Conservation (phyloP, 768 basidiomycete species). For the Pholiota microspora region DNA sequence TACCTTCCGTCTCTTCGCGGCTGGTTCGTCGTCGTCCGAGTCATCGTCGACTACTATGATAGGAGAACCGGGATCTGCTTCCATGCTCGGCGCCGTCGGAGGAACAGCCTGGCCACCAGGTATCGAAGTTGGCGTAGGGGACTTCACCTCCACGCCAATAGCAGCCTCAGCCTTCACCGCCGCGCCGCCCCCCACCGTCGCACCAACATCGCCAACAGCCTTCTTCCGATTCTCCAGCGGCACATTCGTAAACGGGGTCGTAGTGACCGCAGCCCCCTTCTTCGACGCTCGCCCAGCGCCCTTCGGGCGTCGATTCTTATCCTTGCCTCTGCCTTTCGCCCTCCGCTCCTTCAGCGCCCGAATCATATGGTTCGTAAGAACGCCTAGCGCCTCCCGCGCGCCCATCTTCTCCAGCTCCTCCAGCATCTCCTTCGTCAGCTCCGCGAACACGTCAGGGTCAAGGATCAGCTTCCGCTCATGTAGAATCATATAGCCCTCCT, state of each 20-base stretch:
- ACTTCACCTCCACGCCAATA: slow-evolving; percentile 6
- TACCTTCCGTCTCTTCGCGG: slow-evolving; percentile 55
- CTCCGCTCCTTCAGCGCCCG: slow-evolving; percentile 76
- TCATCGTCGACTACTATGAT: slow-evolving; percentile 67
- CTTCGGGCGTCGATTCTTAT: slow-evolving; percentile 33
- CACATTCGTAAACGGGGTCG: slow-evolving; percentile 44
- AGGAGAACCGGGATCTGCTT: slow-evolving; percentile 44
- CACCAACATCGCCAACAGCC: slow-evolving; percentile 8
- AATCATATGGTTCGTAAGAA: slow-evolving; percentile 83
- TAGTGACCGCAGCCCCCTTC: slow-evolving; percentile 21
- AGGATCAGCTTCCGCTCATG: slow-evolving; percentile 84
- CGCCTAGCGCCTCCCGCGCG: slow-evolving; percentile 75
- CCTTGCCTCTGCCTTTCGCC: slow-evolving; percentile 44
- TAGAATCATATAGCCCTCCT: slow-evolving; percentile 68
- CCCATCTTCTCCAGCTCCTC: slow-evolving; percentile 77
- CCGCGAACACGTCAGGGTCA: slow-evolving; percentile 81
- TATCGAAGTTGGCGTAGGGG: slow-evolving; percentile 5
- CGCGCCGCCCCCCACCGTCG: slow-evolving; percentile 1
- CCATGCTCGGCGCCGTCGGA: slow-evolving; percentile 19
- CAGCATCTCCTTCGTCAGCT: slow-evolving; percentile 70
- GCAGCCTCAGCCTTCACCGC: neutral
- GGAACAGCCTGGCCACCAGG: slow-evolving; percentile 1
- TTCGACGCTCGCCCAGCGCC: slow-evolving; percentile 28
- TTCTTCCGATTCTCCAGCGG: slow-evolving; percentile 31
- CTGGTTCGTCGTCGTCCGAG: slow-evolving; percentile 53